Base-by-base conservation (phyloP, 2,329 filamentous ascomycete species). In the Pyrenophora graminea region DNA sequence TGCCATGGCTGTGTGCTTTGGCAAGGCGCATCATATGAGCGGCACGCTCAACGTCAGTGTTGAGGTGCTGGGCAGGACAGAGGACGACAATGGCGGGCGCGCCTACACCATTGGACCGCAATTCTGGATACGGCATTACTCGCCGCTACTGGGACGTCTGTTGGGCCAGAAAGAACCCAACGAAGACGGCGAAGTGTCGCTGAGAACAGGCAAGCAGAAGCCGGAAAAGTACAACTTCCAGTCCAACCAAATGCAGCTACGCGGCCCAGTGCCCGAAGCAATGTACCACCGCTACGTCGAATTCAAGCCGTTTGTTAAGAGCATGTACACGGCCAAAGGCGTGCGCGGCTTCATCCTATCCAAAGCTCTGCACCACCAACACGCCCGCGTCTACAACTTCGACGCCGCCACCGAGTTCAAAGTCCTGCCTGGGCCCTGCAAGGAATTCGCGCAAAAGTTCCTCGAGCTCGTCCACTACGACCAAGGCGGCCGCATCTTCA, bases 241-340 rank as follows among this genome's bases (percentile, higher is more conserved):
- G 79, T 90, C 93, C 33, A 92, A 91, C 70, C 89, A 97, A 71
- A 86, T 97, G 66, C 93, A 97, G 70, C 81, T 97, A 6, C 80
- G 83, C 39, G 93, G 93, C 0, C 93, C 93, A 0, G 87, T 94
- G 0, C 92, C 93, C 0, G 78, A 84, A 2, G 79, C 85, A 55
- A 79, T 97, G 30, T 96, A 96, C 71, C 92, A 97, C 71, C 88
- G 91, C 60, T 97, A 89, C 67, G 92, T 97, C 50, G 92, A 96
- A 71, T 97, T 97, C 74, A 88, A 86, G 49, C 91, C 92, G 21
- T 90, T 96, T 66, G 89, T 97, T 47, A 90, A 89, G 43, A 84
- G 86, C 58, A 95, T 97, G 86, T 97, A 96, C 74, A 88, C 86
- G 1, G 84, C 85, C 8, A 83, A 84, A 23, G 92, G 91, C 45